A percentile compares a stretch with the other conserved stretches of the same genome.
These are phyloP conservation scores for Populus tomentosa DNA, from an alignment of 441 rosid genomes.

Conservation along the genomic window DNA sequence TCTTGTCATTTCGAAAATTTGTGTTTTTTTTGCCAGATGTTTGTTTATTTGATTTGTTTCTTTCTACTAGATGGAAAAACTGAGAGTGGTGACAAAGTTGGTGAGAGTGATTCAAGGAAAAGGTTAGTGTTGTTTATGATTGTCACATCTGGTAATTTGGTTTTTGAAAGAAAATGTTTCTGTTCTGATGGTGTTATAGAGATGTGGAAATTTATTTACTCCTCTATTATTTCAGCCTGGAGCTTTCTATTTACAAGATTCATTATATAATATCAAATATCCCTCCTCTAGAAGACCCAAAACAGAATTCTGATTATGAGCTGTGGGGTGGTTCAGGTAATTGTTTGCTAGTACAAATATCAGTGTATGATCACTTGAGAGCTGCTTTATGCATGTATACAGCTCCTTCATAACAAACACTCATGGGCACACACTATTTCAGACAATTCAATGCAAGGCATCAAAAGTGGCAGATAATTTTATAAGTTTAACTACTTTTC, in stretches of 20 bases:
- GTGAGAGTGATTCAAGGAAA: slow-evolving; percentile 31
- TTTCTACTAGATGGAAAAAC: slow-evolving; percentile 30
- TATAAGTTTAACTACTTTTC: neutral
- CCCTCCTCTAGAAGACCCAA: slow-evolving; percentile 45
- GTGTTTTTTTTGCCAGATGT: neutral
- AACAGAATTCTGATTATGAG: slow-evolving; percentile 43
- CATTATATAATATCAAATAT: slow-evolving; percentile 56
- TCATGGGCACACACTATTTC: neutral
- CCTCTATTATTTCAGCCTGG: slow-evolving; percentile 42
- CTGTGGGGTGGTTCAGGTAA: slow-evolving; percentile 92
- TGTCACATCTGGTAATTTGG: neutral
- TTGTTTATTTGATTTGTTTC: slow-evolving; percentile 10
- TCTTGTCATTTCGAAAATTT: neutral
- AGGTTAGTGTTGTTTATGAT: slow-evolving; percentile 40
- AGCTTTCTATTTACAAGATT: slow-evolving; percentile 43
- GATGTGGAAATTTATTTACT: neutral
- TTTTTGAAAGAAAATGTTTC: neutral
- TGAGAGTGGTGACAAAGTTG: slow-evolving; percentile 12
- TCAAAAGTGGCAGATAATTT: neutral
- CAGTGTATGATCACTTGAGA: neutral
- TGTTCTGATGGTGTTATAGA: neutral
- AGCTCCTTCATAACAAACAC: neutral
- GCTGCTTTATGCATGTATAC: neutral
- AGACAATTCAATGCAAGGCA: neutral
- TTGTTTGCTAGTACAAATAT: slow-evolving; percentile 8